Evolutionary conservation across 2,329 filamentous ascomycete species (phyloP), one percentile per base, ranked within the genome.

Genomic region (Alternaria conjuncta): DNA sequence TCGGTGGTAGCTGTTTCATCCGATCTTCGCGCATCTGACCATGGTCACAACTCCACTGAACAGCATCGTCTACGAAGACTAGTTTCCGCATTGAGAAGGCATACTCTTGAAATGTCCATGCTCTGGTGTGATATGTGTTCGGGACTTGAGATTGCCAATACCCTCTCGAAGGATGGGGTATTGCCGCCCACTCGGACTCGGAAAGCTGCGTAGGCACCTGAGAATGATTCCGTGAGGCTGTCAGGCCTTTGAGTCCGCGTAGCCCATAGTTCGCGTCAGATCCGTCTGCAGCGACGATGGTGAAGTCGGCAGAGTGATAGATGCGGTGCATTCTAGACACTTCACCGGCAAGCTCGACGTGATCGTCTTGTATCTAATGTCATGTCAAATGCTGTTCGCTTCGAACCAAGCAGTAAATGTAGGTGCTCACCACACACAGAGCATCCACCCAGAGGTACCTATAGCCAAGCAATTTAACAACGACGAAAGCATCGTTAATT

Each of bases 151-250:
- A 36, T 11, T 12, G 7, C 4, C 6, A 7, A 5, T 36, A 36
- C 6, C 3, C 13, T 8, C 1, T 4, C 13, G 32, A n/a, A 36
- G 32, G 32, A 10, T 41, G 32, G 32, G 0, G 32, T n/a, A 18
- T 3, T 18, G 2, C 32, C 2, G 2, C 15, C 32, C 0, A 0
- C 5, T 41, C 32, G 0, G 32, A 41, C 8, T 2, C 32, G 9
- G 15, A 18, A 0, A 41, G 32, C 32, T 41, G 15, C 2, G 1
- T 7, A 41, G 15, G 32, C 8, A 41, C 1, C 2, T 41, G 32
- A 41, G 32, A n/a, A 41, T 41, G 32, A 10, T 41, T 10, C 2
- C 32, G 15, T 10, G 32, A 4, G 3, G 32, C 4, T 1, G 32
- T 41, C 8, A 41, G 2, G 15, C 32, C 32, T 18, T 41, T 10